Conservation (phyloP, 192 early-diverging fungal species). For the Coemansia aciculifera region DNA sequence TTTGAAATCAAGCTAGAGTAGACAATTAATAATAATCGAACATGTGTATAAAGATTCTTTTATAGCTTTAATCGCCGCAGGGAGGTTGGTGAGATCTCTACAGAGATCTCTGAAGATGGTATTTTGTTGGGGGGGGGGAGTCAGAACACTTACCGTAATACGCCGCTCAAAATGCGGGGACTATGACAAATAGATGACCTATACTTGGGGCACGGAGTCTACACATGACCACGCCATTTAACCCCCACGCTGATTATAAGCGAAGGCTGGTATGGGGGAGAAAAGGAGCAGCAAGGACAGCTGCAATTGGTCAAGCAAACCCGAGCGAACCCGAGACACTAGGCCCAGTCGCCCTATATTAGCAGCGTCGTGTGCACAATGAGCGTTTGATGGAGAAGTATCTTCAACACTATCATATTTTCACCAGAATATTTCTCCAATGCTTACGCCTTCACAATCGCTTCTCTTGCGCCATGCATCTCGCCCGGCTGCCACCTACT, state of each 20-base stretch:
- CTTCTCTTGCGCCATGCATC: slow-evolving; percentile 12
- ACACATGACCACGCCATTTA: slow-evolving; percentile 10
- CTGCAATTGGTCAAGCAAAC: neutral
- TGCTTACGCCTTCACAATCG: slow-evolving; percentile 4
- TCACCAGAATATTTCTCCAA: slow-evolving; percentile 5
- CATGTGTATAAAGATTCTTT: neutral
- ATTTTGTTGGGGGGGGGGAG: neutral
- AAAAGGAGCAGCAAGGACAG: neutral
- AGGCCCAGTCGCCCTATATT: neutral
- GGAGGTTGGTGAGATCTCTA: neutral
- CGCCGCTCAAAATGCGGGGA: neutral
- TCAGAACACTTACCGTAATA: neutral
- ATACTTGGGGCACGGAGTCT: neutral
- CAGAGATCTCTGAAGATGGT: neutral
- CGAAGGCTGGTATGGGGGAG: neutral
- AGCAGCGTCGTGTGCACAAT: neutral
- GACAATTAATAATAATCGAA: neutral
- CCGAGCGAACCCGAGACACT: neutral
- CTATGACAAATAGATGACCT: neutral
- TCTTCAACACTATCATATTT: neutral
- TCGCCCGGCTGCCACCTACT: neutral
- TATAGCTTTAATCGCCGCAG: neutral
- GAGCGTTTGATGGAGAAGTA: neutral
- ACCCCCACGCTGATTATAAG: slow-evolving; percentile 4
- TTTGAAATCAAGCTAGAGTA: slow-evolving; percentile 67